A percentile compares a stretch with the other conserved stretches of the same genome.
Conservation (phyloP, 1,284 basidiomycete genomes). For the Anthracocystis panici-leucophaei region DNA sequence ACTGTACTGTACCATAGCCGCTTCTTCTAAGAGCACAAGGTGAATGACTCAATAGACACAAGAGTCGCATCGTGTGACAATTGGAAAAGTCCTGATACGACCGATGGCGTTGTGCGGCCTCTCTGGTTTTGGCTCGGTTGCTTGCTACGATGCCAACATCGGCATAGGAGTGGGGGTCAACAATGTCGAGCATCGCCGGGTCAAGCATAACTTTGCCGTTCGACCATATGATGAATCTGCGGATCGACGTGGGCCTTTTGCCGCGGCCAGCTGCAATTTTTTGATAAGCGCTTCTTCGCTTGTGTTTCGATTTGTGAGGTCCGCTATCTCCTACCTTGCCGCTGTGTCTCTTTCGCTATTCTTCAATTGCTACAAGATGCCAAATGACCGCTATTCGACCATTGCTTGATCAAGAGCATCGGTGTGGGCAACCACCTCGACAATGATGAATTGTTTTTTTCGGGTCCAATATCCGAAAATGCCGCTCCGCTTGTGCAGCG, state of each 20-base stretch:
- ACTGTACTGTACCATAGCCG: too few species aligned
- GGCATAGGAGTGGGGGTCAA: too few species aligned
- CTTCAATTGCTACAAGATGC: not conserved
- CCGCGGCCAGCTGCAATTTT: not conserved
- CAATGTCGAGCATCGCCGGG: too few species aligned
- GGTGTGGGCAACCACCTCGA: not conserved
- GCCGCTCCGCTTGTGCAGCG: not conserved
- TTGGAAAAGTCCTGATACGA: conserved; percentile 11
- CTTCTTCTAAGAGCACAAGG: too few species aligned
- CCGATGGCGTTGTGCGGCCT: not conserved
- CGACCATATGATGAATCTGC: not conserved
- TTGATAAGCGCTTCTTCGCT: conserved; percentile 9
- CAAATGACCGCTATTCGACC: not conserved
- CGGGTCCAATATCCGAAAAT: conserved; percentile 9
- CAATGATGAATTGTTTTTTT: not conserved
- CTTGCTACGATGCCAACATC: too few species aligned
- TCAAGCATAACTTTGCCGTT: not conserved
- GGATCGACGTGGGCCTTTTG: conserved; percentile 28
- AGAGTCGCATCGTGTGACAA: not conserved
- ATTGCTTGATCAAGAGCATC: too few species aligned
- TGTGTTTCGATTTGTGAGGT: not conserved
- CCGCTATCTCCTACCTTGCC: conserved; percentile 18
- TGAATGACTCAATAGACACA: too few species aligned
- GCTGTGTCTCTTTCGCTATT: not conserved
- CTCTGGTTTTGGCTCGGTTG: too few species aligned